Conservation (phyloP, 176 grass and related monocot genomes). For the Panicum miliaceum region DNA sequence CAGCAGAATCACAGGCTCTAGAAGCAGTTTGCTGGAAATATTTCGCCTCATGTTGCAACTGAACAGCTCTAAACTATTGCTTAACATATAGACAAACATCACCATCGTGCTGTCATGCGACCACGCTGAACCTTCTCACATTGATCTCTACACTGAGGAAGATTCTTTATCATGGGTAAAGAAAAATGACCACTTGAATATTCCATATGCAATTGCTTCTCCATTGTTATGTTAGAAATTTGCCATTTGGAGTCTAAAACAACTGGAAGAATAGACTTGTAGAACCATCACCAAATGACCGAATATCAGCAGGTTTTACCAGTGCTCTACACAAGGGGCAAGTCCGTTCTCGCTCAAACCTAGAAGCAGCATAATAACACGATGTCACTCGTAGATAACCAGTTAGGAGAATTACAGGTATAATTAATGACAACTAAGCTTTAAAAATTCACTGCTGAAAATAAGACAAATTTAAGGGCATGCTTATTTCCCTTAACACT, state of each 20-base stretch:
- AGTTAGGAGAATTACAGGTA: slow-evolving; percentile 13
- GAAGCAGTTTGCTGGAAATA: slow-evolving; percentile 30
- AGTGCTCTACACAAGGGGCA: slow-evolving; percentile 88
- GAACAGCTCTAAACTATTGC: slow-evolving; percentile 38
- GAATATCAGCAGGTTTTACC: slow-evolving; percentile 90
- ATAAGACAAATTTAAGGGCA: slow-evolving; percentile 22
- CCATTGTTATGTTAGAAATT: slow-evolving; percentile 52
- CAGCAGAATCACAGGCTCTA: background rate
- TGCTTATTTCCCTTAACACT: background rate
- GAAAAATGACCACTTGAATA: slow-evolving; percentile 24
- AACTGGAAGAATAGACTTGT: slow-evolving; percentile 94
- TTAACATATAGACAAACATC: slow-evolving; percentile 42
- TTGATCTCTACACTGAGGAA: slow-evolving; percentile 21
- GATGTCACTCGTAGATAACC: background rate
- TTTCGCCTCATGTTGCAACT: slow-evolving; percentile 30
- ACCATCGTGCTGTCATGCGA: slow-evolving; percentile 19
- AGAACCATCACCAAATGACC: slow-evolving; percentile 91
- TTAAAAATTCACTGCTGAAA: background rate
- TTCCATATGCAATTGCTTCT: slow-evolving; percentile 33
- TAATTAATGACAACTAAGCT: slow-evolving; percentile 25
- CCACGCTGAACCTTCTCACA: slow-evolving; percentile 29
- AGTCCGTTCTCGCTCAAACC: slow-evolving; percentile 91
- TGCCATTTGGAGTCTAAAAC: slow-evolving; percentile 55
- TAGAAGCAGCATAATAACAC: slow-evolving; percentile 40
- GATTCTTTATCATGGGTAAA: slow-evolving; percentile 13